These are phyloP conservation scores for Cutaneotrichosporon mucoides DNA, from an alignment of 1,284 basidiomycete genomes.

Conservation along the genomic window DNA sequence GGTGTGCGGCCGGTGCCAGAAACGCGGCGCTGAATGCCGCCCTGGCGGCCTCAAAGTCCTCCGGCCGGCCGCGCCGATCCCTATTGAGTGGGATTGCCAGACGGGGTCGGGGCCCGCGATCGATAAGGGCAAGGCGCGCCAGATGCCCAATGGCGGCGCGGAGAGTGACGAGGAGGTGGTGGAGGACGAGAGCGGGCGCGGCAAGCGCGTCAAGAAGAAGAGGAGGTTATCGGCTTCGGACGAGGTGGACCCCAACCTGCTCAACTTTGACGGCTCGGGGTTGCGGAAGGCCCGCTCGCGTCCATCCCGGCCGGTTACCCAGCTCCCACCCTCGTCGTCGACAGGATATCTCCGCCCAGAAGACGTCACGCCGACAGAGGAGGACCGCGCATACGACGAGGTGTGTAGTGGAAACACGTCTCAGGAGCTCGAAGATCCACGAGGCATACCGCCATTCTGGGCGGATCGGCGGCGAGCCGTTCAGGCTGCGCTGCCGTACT, in stretches of 20 bases:
- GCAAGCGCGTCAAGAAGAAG: constrained; percentile 32
- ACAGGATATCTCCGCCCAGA: constrained; percentile 6
- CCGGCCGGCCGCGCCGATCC: neutral
- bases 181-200: constrained; percentile 17
- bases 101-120: neutral
- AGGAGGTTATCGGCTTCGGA: constrained; percentile 25
- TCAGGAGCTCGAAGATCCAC: constrained; percentile 18
- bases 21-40: constrained; percentile 18
- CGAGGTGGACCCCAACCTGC: constrained; percentile 26
- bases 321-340: neutral
- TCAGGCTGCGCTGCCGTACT: constrained; percentile 29
- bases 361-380: constrained; percentile 11
- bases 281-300: constrained; percentile 6
- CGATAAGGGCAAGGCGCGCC: constrained; percentile 24
- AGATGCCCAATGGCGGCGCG: neutral
- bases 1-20: constrained; percentile 27
- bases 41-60: constrained; percentile 20
- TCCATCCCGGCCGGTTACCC: neutral
- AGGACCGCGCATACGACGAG: constrained; percentile 24
- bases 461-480: constrained; percentile 33
- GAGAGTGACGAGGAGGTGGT: constrained; percentile 9
- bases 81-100: neutral
- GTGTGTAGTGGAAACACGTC: too few relatives aligned
- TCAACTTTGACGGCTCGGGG: constrained; percentile 20
- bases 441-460: constrained; percentile 38